Conservation (phyloP, 495 filamentous ascomycete genomes). For the Aspergillus saccharolyticus region DNA sequence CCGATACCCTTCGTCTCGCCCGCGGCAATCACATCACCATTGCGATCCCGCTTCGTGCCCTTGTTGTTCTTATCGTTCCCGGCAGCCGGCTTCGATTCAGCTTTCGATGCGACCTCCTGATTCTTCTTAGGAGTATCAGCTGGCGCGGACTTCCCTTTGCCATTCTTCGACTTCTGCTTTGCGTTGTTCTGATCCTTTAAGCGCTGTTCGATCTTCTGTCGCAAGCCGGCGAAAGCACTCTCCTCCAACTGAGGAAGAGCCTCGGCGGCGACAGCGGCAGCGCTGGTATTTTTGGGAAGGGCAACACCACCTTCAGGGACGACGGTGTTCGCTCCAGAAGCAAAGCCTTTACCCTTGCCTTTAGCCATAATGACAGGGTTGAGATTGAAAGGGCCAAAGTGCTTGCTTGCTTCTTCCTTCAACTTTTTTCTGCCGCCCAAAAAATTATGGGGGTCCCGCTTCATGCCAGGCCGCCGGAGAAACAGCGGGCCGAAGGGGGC, state of each 20-base stretch:
- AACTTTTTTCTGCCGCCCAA: slow-evolving; percentile 32
- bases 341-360: slow-evolving; percentile 39
- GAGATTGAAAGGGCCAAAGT: slow-evolving; percentile 16
- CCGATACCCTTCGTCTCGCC: slow-evolving; percentile 25
- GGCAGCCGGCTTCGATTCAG: slow-evolving; percentile 25
- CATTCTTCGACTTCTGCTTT: slow-evolving; percentile 43
- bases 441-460: slow-evolving; percentile 9
- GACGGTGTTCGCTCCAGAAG: slow-evolving; percentile 27
- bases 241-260: slow-evolving; percentile 51
- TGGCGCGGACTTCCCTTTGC: slow-evolving; percentile 22
- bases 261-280: slow-evolving; percentile 19
- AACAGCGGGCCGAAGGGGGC: slow-evolving; percentile 21
- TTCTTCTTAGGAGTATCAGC: slow-evolving; percentile 23
- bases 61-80: slow-evolving; percentile 38
- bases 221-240: slow-evolving; percentile 56
- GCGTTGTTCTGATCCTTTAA: slow-evolving; percentile 43
- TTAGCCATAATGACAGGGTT: slow-evolving; percentile 28
- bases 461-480: slow-evolving; percentile 25
- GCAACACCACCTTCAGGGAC: slow-evolving; percentile 14
- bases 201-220: slow-evolving; percentile 57
- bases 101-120: slow-evolving; percentile 26
- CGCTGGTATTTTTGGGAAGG: slow-evolving; percentile 20
- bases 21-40: slow-evolving; percentile 46
- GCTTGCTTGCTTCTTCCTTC: slow-evolving; percentile 8
- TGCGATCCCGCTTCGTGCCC: slow-evolving; percentile 46